A percentile compares a stretch with the other conserved stretches of the same genome.
These are phyloP conservation scores for Neopestalotiopsis sp. DNA, from an alignment of 2,329 filamentous ascomycete genomes.

Conservation along the genomic window DNA sequence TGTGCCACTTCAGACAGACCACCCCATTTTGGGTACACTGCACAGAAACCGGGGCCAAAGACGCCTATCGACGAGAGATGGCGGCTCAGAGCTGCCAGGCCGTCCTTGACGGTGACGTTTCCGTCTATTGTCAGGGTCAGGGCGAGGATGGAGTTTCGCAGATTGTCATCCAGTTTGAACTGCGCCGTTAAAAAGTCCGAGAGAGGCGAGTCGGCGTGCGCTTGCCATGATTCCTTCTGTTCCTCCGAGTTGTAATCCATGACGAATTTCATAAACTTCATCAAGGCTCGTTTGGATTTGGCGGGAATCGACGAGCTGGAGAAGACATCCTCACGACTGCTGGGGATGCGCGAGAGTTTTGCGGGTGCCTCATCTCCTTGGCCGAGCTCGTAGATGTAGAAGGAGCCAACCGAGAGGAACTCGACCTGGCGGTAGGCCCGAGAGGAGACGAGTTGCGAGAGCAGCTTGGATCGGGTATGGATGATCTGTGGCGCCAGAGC, in stretches of 20 bases:
- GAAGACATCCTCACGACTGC: constrained; percentile 91
- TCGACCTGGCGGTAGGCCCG: constrained; percentile 88
- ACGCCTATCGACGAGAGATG: constrained; percentile 87
- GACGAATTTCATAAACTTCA: constrained; percentile 94
- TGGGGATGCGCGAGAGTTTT: constrained; percentile 75
- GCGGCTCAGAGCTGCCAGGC: constrained; percentile 74
- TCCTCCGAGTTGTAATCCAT: constrained; percentile 68
- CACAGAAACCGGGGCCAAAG: constrained; percentile 88
- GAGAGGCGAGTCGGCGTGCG: constrained; percentile 59
- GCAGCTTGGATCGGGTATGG: constrained; percentile 79
- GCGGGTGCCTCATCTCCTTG: constrained; percentile 29
- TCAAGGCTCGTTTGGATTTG: constrained; percentile 82
- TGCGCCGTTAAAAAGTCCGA: constrained; percentile 62
- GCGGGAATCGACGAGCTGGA: constrained; percentile 75
- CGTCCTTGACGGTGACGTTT: constrained; percentile 66
- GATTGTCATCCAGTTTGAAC: constrained; percentile 70
- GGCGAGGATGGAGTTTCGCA: constrained; percentile 67
- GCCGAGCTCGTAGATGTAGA: constrained; percentile 73
- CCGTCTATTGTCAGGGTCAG: constrained; percentile 76
- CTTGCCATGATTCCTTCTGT: constrained; percentile 63
- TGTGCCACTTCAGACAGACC: constrained; percentile 88
- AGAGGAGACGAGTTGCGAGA: constrained; percentile 85
- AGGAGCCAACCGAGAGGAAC: constrained; percentile 90
- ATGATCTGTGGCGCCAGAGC: constrained; percentile 86
- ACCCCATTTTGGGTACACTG: constrained; percentile 92